phyloP scores from a whole-genome alignment of 2,329 filamentous ascomycete genomes.

The Diaporthe eres region DNA sequence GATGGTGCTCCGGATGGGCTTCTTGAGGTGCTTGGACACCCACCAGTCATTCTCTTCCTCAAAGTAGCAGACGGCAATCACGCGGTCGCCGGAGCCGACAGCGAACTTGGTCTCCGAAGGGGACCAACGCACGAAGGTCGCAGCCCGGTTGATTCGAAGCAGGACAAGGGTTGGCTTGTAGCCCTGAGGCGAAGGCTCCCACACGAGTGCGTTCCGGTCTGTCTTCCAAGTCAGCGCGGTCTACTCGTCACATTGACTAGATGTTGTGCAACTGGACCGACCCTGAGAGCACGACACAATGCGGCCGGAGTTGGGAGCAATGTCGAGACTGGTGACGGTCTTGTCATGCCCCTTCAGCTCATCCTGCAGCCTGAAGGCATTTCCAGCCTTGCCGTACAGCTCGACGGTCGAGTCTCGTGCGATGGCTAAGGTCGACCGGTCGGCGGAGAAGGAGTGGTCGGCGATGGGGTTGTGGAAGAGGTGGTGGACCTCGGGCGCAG shows the following conservation, averaged over 20 bases:
- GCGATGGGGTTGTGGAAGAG: conserved; percentile 97
- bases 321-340: conserved; percentile 95
- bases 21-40: conserved; percentile 99
- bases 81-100: conserved; percentile 93
- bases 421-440: conserved; percentile 89
- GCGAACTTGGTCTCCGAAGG: conserved; percentile 98
- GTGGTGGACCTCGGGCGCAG: conserved; percentile 91
- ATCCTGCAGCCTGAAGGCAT: conserved; percentile 86
- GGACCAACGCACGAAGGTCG: conserved; percentile 97
- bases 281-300: conserved; percentile 99
- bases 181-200: conserved; percentile 91
- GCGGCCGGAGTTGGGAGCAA: conserved; percentile 89
- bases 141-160: conserved; percentile 95
- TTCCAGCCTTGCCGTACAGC: conserved; percentile 83
- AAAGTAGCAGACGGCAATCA: conserved; percentile 98
- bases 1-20: conserved; percentile 97
- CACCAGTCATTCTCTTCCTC: conserved; percentile 99
- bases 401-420: conserved; percentile 92
- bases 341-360: conserved; percentile 98
- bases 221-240: conserved; percentile 36
- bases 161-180: conserved; percentile 98
- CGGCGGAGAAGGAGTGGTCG: conserved; percentile 97
- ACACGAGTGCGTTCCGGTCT: conserved; percentile 98
- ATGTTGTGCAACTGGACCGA: conserved; percentile 54
- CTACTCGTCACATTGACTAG: background rate